These are phyloP conservation scores for Irpex sp. DNA, from an alignment of 1,284 basidiomycete genomes.

Conservation along the genomic window DNA sequence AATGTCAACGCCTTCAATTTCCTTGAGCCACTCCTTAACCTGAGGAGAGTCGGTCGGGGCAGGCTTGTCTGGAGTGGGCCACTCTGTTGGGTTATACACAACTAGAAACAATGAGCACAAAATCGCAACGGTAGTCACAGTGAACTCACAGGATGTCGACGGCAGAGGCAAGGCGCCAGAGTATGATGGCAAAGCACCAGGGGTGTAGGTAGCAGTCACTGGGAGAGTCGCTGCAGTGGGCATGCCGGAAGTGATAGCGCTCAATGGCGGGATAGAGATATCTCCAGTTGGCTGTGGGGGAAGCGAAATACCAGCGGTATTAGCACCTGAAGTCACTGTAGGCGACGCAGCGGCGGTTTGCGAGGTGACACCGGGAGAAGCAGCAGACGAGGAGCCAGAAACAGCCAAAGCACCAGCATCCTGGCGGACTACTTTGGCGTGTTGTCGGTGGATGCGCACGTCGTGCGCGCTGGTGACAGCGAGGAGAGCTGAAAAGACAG, in stretches of 20 bases:
- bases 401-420: constrained; percentile 6
- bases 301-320: background rate
- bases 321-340: background rate
- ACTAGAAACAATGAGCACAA: constrained; percentile 33
- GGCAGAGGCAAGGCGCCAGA: constrained; percentile 65
- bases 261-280: constrained; percentile 46
- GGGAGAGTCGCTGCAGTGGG: constrained; percentile 49
- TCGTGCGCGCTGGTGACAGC: constrained; percentile 33
- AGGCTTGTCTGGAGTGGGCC: constrained; percentile 67
- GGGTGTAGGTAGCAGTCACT: constrained; percentile 47
- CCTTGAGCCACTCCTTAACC: constrained; percentile 72
- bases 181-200: constrained; percentile 60
- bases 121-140: constrained; percentile 7
- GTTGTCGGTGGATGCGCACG: background rate
- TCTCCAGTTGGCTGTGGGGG: constrained; percentile 12
- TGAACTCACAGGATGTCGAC: constrained; percentile 45
- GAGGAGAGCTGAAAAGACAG: constrained; percentile 41
- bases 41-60: constrained; percentile 66
- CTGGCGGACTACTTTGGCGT: constrained; percentile 22
- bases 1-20: constrained; percentile 69
- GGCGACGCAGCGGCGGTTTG: constrained; percentile 1
- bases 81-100: constrained; percentile 45
- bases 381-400: constrained; percentile 12
- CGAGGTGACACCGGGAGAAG: constrained; percentile 23
- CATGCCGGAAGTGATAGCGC: constrained; percentile 68